Conservation (phyloP, 176 grass and related monocot species). For the Oryza glaberrima region DNA sequence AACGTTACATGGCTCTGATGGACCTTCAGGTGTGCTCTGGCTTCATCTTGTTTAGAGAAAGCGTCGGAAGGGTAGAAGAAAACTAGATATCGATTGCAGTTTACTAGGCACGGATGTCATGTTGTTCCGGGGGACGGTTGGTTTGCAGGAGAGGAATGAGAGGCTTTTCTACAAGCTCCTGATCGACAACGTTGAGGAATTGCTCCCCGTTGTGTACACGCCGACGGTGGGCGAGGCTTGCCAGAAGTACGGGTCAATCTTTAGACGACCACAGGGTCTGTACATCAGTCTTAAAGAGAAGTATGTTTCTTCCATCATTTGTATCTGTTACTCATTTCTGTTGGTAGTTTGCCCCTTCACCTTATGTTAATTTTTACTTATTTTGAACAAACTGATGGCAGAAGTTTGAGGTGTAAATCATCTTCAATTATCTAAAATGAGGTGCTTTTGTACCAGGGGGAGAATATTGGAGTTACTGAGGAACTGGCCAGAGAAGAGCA, state of each 20-base stretch:
- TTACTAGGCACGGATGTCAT: neutral
- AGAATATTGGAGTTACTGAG: constrained; percentile 80
- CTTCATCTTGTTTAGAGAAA: neutral
- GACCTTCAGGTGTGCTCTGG: constrained; percentile 64
- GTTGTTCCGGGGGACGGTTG: neutral
- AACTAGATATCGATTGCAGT: neutral
- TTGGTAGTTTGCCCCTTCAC: neutral
- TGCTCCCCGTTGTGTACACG: constrained; percentile 92
- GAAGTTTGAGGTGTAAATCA: too few species aligned
- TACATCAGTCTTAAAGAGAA: constrained; percentile 89
- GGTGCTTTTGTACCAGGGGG: constrained; percentile 47
- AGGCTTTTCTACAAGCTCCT: constrained; percentile 91
- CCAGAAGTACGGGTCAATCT: constrained; percentile 91
- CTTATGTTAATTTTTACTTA: too few species aligned
- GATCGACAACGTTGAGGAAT: constrained; percentile 84
- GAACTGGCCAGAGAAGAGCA: constrained; percentile 95
- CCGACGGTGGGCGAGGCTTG: constrained; percentile 97
- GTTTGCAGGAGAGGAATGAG: constrained; percentile 81
- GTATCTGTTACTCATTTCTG: neutral
- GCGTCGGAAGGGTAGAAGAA: neutral
- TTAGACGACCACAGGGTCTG: constrained; percentile 74
- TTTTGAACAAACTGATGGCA: too few species aligned
- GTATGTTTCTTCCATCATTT: constrained; percentile 38
- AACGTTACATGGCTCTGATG: constrained; percentile 80
- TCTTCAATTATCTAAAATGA: too few species aligned